Percentiles rank a stretch among this genome's conserved stretches.
These are phyloP conservation scores for Penicillium brevicompactum DNA, from an alignment of 2,329 filamentous ascomycete species.

Conservation along the genomic window DNA sequence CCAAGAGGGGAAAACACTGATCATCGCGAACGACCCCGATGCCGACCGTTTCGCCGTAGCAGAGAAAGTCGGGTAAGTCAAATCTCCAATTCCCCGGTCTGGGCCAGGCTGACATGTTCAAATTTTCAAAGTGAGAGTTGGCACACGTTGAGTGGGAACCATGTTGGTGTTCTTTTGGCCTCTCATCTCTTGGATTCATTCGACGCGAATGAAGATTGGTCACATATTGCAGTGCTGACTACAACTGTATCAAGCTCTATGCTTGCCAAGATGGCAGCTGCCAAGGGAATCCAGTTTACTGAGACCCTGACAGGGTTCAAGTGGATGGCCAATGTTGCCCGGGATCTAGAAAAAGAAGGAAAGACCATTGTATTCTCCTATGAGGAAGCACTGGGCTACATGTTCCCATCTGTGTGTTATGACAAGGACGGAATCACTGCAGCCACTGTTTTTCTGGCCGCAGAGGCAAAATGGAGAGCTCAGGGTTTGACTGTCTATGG, in stretches of 20 bases:
- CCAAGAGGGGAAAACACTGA: slow-evolving; percentile 49
- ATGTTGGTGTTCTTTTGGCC: slow-evolving; percentile 63
- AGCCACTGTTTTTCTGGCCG: slow-evolving; percentile 60
- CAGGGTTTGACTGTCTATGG: slow-evolving; percentile 59
- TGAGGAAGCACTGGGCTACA: slow-evolving; percentile 68
- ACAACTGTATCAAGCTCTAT: slow-evolving; percentile 67
- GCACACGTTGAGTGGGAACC: slow-evolving; percentile 67
- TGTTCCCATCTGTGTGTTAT: slow-evolving; percentile 64
- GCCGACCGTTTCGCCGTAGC: slow-evolving; percentile 66
- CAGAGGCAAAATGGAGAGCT: slow-evolving; percentile 52
- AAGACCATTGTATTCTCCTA: slow-evolving; percentile 61
- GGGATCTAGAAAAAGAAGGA: slow-evolving; percentile 52
- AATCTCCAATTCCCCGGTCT: neutral
- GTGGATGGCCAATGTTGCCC: slow-evolving; percentile 65
- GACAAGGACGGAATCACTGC: slow-evolving; percentile 68
- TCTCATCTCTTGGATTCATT: slow-evolving; percentile 56
- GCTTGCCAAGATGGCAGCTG: slow-evolving; percentile 58
- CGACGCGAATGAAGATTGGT: slow-evolving; percentile 34
- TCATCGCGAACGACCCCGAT: slow-evolving; percentile 67
- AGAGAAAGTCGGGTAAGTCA: slow-evolving; percentile 53
- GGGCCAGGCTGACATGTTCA: slow-evolving; percentile 3
- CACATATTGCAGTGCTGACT: slow-evolving; percentile 59
- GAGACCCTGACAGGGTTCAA: slow-evolving; percentile 70
- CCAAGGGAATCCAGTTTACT: slow-evolving; percentile 58
- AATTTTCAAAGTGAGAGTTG: slow-evolving; percentile 49